Evolutionary conservation across 2,329 filamentous ascomycete species (phyloP), one percentile per base, ranked within the genome.

Genomic region (Diplodia scrobiculata): DNA sequence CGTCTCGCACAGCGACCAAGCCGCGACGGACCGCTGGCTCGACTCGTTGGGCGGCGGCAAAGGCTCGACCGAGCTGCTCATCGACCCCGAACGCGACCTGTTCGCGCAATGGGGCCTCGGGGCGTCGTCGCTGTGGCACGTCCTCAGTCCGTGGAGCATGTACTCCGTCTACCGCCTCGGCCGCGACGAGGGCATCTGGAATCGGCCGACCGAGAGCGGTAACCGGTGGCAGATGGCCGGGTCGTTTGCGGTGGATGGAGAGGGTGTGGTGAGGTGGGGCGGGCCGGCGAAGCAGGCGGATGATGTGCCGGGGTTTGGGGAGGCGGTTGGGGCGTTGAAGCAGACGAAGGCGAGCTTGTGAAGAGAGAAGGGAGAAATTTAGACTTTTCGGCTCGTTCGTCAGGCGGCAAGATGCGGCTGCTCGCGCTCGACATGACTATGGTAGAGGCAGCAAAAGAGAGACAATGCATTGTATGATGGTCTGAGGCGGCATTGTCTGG

Each of bases 21-120:
- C 54, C 5, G 69, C 75, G 10, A 78, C 76, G 1, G 71, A 74
- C 29, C 69, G 70, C 29, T 78, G 76, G 76, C 70, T 77, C 3
- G 69, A 70, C 10, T 71, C 72, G 2, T 68, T 78, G 2, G 76
- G 80, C 21, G 80, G 86, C 14, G 86, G 85, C 64, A 83, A 84
- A 29, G 85, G 83, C 78, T 80, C 86, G 63, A 80, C 87, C 2
- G 74, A 83, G 3, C 78, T 91, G 2, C 73, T 91, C 6, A 79
- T 88, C 34, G 88, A 92, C 75, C 76, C 83, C 14, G 79, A 83
- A 54, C 81, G 88, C 59, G 81, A 86, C 67, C 74, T 87, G 3
- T 91, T 89, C 72, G 84, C 84, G 2, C 79, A 81, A 66, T 91
- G 87, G 87, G 89, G 89, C 0, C 78, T 92, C 2, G 87, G 87